Evolutionary conservation across 495 filamentous ascomycete genomes (phyloP), one percentile per base, ranked within the genome.

Genomic region (Niebla homalea): DNA sequence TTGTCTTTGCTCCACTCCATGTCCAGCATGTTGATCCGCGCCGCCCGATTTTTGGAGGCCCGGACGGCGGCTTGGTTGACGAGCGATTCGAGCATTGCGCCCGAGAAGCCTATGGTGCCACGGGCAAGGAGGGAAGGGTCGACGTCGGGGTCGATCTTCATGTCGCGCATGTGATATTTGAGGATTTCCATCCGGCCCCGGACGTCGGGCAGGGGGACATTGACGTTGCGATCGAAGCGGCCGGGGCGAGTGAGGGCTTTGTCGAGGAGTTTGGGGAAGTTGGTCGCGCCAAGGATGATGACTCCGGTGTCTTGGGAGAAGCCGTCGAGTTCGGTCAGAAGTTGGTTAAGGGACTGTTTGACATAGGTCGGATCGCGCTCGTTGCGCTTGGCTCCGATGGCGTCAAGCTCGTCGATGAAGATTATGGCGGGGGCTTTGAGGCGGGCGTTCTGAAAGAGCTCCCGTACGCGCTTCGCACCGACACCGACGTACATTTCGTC

Each of bases 1-100:
- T 89, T 94, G 70, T 98, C 92, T 65, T 93, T 96, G 42, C 92
- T 90, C 87, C 88, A 97, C 54, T 96, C 92, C 48, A 98, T 84
- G 60, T 97, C 87, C 18, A 73, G 62, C 61, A 87, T 81, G 19
- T 74, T 70, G 53, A 98, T 89, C 39, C 78, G 77, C 39, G 66
- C 66, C 15, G 80, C 74, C 66, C 86, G 90, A 46, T 81, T 73
- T 62, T 89, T 85, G 62, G 83, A 87, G 15, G 92, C 92, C 57
- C 83, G 87, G 35, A 97, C 81, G 8, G 92, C 92, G 32, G 92
- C 92, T 67, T 95, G 87, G 66, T 98, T 98, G 57, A 94, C 84
- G 55, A 98, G 73, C 60, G 96, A 97, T 64, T 97, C 92, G 23
- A 98, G 71, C 52, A 97, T 89, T 10, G 92, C 92, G 50, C 92